Conservation (phyloP, 2,329 filamentous ascomycete species). For the Paramyrothecium roridum region DNA sequence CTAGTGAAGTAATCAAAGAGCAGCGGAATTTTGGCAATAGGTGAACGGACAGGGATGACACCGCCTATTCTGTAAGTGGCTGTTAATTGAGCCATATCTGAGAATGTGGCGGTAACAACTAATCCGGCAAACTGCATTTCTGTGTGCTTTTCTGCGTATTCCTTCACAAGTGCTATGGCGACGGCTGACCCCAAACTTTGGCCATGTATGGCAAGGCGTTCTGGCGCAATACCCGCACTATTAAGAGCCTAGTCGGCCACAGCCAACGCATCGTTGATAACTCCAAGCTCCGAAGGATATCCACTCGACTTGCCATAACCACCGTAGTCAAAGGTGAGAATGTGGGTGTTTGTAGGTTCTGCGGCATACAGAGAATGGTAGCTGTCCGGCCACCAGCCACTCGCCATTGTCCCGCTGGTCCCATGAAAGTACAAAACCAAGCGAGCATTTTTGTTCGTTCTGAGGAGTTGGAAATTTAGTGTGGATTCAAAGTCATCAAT, state of each 20-base stretch:
- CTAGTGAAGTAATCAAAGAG: slow-evolving; percentile 35
- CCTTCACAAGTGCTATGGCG: slow-evolving; percentile 28
- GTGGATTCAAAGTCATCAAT: slow-evolving; percentile 29
- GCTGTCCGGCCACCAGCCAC: slow-evolving; percentile 49
- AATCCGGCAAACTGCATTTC: slow-evolving; percentile 37
- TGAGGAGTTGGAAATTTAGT: slow-evolving; percentile 38
- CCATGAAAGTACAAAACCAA: slow-evolving; percentile 53
- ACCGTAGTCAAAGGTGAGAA: slow-evolving; percentile 59
- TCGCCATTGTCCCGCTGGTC: slow-evolving; percentile 53
- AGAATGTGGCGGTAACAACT: slow-evolving; percentile 47
- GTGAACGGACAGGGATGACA: slow-evolving; percentile 40
- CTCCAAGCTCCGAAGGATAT: slow-evolving; percentile 49
- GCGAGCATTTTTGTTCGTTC: slow-evolving; percentile 38
- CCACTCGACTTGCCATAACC: slow-evolving; percentile 55
- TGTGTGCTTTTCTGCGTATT: slow-evolving; percentile 6
- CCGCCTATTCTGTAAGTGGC: slow-evolving; percentile 50
- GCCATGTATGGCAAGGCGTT: slow-evolving; percentile 54
- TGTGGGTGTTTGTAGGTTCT: slow-evolving; percentile 49
- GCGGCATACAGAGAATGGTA: slow-evolving; percentile 54
- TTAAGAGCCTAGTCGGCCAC: slow-evolving; percentile 52
- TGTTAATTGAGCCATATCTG: slow-evolving; percentile 42
- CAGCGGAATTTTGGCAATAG: slow-evolving; percentile 28
- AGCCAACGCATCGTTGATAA: slow-evolving; percentile 50
- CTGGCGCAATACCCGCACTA: slow-evolving; percentile 46
- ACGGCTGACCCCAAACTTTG: slow-evolving; percentile 54